A percentile compares a stretch with the other conserved stretches of the same genome.
Evolutionary conservation across 2,329 filamentous ascomycete species (phyloP).

Genomic region (Neospermospora avenae): DNA sequence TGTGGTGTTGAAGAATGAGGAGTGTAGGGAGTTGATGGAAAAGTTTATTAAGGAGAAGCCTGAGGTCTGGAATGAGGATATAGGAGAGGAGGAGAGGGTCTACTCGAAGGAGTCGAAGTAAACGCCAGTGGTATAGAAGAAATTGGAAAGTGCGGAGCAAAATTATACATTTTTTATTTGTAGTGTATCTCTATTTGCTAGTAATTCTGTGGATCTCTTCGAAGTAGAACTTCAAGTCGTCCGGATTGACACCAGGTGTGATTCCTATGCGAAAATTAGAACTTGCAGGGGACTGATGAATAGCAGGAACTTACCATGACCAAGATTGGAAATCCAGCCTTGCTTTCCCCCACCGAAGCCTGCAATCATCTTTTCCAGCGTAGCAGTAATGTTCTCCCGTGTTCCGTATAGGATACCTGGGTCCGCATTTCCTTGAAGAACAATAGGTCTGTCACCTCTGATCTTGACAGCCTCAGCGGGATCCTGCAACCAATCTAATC

Average conservation of each 20-base stretch:
- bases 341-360: slow-evolving; percentile 79
- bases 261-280: slow-evolving; percentile 57
- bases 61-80: slow-evolving; percentile 65
- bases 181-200: slow-evolving; percentile 31
- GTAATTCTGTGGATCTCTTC: slow-evolving; percentile 79
- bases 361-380: slow-evolving; percentile 80
- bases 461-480: slow-evolving; percentile 79
- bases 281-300: neutral
- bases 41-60: slow-evolving; percentile 71
- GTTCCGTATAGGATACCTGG: slow-evolving; percentile 89
- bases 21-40: slow-evolving; percentile 67
- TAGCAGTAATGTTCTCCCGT: slow-evolving; percentile 73
- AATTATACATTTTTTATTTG: neutral
- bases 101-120: slow-evolving; percentile 37
- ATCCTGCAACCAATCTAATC: slow-evolving; percentile 92
- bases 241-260: slow-evolving; percentile 90
- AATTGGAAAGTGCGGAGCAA: neutral
- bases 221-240: slow-evolving; percentile 91
- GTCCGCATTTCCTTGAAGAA: slow-evolving; percentile 93
- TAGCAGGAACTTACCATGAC: slow-evolving; percentile 68
- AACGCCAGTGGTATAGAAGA: neutral
- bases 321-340: slow-evolving; percentile 96
- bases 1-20: slow-evolving; percentile 62
- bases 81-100: slow-evolving; percentile 46
- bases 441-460: slow-evolving; percentile 69